These are phyloP conservation scores for Erythrophleum ivorense DNA, from an alignment of 331 rosid species.

Conservation along the genomic window DNA sequence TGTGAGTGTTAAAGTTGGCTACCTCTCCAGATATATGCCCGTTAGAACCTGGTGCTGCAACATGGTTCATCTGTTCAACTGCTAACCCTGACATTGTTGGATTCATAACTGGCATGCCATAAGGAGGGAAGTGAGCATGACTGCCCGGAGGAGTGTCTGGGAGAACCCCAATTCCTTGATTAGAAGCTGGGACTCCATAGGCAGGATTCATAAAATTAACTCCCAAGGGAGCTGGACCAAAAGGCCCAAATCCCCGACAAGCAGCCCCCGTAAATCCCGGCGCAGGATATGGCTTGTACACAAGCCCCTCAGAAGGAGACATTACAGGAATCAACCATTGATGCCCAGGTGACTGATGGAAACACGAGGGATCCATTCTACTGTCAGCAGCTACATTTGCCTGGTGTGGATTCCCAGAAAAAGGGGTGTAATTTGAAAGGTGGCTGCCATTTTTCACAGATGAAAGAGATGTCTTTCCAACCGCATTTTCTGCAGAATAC, in stretches of 20 bases:
- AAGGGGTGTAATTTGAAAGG: conserved; percentile 57
- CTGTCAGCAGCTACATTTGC: conserved; percentile 50
- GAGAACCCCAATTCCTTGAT: conserved; percentile 58
- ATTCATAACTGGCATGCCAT: conserved; percentile 66
- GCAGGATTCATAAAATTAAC: conserved; percentile 61
- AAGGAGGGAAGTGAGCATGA: conserved; percentile 67
- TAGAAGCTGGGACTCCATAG: conserved; percentile 64
- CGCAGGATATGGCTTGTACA: conserved; percentile 84
- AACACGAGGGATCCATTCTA: conserved; percentile 68
- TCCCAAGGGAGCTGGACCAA: conserved; percentile 52
- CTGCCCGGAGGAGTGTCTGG: conserved; percentile 58
- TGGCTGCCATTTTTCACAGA: conserved; percentile 60
- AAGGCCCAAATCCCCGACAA: conserved; percentile 77
- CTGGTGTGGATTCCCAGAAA: conserved; percentile 54
- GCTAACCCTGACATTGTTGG: conserved; percentile 60
- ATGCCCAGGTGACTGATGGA: conserved; percentile 70
- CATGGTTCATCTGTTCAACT: conserved; percentile 60
- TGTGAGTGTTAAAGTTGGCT: conserved; percentile 48
- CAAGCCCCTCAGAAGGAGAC: conserved; percentile 87
- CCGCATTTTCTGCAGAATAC: conserved; percentile 85
- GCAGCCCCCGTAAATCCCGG: conserved; percentile 66
- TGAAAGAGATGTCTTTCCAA: conserved; percentile 70
- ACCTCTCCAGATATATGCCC: conserved; percentile 47
- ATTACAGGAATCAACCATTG: conserved; percentile 92
- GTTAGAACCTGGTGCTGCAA: conserved; percentile 46